Conservation (phyloP, 2,329 filamentous ascomycete genomes). For the Cyphellophora europaea region DNA sequence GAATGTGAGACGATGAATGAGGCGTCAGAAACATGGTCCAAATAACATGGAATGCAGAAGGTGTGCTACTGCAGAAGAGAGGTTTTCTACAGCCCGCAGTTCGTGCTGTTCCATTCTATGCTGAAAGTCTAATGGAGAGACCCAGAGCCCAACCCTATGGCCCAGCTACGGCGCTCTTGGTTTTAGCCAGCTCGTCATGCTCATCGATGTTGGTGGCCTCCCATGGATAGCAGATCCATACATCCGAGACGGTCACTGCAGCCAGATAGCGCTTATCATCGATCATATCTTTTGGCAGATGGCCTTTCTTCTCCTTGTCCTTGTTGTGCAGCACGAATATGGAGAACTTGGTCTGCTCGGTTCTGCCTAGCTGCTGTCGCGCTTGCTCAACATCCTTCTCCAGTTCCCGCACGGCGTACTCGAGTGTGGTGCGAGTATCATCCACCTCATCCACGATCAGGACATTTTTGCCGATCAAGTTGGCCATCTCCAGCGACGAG, state of each 20-base stretch:
- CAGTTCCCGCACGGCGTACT: slow-evolving; percentile 86
- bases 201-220: slow-evolving; percentile 89
- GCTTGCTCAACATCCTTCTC: slow-evolving; percentile 88
- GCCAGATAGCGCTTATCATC: slow-evolving; percentile 64
- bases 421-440: slow-evolving; percentile 85
- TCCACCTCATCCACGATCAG: slow-evolving; percentile 94
- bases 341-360: slow-evolving; percentile 71
- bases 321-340: slow-evolving; percentile 99
- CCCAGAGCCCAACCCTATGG: too few relatives aligned
- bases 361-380: slow-evolving; percentile 60
- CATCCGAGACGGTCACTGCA: slow-evolving; percentile 78
- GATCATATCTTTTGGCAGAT: slow-evolving; percentile 69
- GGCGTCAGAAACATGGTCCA: too few relatives aligned
- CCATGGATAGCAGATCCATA: slow-evolving; percentile 99
- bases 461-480: slow-evolving; percentile 82
- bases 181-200: slow-evolving; percentile 64
- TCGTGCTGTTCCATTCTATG: too few relatives aligned
- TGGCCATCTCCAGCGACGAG: slow-evolving; percentile 73
- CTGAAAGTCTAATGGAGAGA: too few relatives aligned
- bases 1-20: slow-evolving; percentile 9
- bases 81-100: too few relatives aligned
- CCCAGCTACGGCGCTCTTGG: too few relatives aligned
- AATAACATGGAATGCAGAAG: too few relatives aligned
- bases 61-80: too few relatives aligned
- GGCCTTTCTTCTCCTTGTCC: slow-evolving; percentile 91